phyloP scores from a whole-genome alignment of 1,139 yeast genomes.

The Pichia sp. region DNA sequence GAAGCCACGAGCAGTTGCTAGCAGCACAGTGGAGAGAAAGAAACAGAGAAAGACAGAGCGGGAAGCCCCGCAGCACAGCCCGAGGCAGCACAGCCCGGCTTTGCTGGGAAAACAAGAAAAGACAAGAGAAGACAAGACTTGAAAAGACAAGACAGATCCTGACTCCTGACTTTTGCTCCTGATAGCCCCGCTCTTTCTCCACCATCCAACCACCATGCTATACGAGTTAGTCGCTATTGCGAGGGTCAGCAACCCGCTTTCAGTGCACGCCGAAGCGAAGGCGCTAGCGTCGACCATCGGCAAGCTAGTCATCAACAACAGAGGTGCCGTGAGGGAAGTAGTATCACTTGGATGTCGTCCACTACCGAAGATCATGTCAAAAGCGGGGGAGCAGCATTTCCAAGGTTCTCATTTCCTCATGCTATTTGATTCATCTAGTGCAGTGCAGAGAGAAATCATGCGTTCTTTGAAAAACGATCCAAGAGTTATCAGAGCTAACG shows the following conservation, averaged over 20 bases:
- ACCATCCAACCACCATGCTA: conserved; percentile 45
- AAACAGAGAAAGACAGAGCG: no score
- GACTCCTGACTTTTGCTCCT: no score
- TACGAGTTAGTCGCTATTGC: conserved; percentile 89
- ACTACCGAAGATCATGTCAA: conserved; percentile 73
- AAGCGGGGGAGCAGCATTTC: conserved; percentile 83
- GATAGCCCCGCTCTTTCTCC: no score
- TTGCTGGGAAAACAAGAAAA: no score
- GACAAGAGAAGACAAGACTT: no score
- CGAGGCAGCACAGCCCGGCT: no score
- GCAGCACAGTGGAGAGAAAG: background rate
- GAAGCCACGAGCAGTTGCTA: no score
- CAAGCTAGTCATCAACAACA: conserved; percentile 70
- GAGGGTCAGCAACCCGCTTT: conserved; percentile 56
- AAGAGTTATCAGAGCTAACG: conserved; percentile 73
- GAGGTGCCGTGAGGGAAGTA: conserved; percentile 85
- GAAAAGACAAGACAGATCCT: no score
- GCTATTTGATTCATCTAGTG: conserved; percentile 78
- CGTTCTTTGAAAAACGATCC: conserved; percentile 83
- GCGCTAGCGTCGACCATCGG: conserved; percentile 57
- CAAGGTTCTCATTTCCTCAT: conserved; percentile 84
- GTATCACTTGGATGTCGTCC: conserved; percentile 72
- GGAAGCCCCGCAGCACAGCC: no score
- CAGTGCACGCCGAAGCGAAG: conserved; percentile 56
- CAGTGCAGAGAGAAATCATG: conserved; percentile 78